phyloP scores from a whole-genome alignment of 2,329 filamentous ascomycete genomes.

The Thelonectria olida region DNA sequence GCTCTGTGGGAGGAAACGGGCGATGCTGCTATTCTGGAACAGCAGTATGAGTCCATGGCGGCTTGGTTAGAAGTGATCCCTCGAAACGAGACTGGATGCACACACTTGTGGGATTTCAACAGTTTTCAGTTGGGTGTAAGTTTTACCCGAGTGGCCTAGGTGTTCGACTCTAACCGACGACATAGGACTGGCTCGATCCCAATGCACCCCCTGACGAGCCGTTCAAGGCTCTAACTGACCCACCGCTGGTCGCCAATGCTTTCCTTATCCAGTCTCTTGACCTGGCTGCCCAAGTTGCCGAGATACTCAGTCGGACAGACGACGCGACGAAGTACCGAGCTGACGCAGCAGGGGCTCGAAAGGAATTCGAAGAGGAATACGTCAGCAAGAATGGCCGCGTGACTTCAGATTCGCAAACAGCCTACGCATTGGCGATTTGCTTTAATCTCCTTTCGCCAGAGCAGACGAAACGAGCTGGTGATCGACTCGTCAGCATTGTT shows the following conservation, averaged over 20 bases:
- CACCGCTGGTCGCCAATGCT: conserved; percentile 55
- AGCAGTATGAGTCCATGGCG: conserved; percentile 51
- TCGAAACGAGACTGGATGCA: conserved; percentile 45
- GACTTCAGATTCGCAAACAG: conserved; percentile 35
- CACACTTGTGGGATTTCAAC: conserved; percentile 50
- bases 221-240: conserved; percentile 50
- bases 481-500: conserved; percentile 29
- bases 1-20: conserved; percentile 50
- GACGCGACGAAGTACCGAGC: conserved; percentile 10
- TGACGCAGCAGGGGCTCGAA: conserved; percentile 25
- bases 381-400: conserved; percentile 35
- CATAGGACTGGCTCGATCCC: conserved; percentile 61
- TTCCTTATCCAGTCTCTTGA: conserved; percentile 56
- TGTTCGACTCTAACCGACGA: neutral
- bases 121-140: conserved; percentile 33
- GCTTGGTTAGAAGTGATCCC: conserved; percentile 48
- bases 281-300: conserved; percentile 47
- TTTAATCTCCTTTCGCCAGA: conserved; percentile 26
- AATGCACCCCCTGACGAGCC: conserved; percentile 52
- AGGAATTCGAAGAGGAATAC: conserved; percentile 29
- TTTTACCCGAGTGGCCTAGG: neutral
- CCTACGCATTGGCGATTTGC: conserved; percentile 34
- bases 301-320: conserved; percentile 41
- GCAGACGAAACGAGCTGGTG: conserved; percentile 20
- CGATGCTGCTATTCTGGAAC: conserved; percentile 47